A percentile compares a stretch with the other conserved stretches of the same genome.
phyloP scores from a whole-genome alignment of 805 yeast species.

The Yarrowia hollandica region DNA sequence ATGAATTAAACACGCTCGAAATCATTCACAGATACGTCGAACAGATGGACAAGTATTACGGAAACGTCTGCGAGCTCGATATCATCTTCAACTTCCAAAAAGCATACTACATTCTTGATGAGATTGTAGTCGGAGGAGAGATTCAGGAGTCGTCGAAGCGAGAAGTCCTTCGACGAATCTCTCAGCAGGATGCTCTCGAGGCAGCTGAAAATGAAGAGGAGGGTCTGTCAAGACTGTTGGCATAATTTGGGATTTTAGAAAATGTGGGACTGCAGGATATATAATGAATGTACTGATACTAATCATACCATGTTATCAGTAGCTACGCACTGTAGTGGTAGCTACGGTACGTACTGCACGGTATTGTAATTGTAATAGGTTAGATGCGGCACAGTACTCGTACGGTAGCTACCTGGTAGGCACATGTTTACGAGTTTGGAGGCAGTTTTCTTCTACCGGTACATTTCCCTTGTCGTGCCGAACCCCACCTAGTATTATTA shows the following conservation, averaged over 20 bases:
- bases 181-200: slow-evolving; percentile 86
- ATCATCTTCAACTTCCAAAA: slow-evolving; percentile 93
- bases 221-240: slow-evolving; percentile 36
- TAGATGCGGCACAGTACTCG: no score
- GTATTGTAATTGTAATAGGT: no score
- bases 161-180: slow-evolving; percentile 73
- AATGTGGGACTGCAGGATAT: background rate
- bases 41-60: slow-evolving; percentile 93
- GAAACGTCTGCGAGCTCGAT: slow-evolving; percentile 94
- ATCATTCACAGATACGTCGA: slow-evolving; percentile 91
- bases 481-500: no score
- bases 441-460: no score
- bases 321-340: no score
- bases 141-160: slow-evolving; percentile 78
- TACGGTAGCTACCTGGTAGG: no score
- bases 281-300: slow-evolving; percentile 8
- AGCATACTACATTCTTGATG: slow-evolving; percentile 91
- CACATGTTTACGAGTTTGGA: no score
- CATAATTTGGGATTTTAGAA: slow-evolving; percentile 15
- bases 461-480: no score
- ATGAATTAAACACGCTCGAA: slow-evolving; percentile 83
- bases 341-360: background rate
- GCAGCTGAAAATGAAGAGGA: slow-evolving; percentile 63
- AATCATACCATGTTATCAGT: no score
- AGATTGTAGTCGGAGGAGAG: slow-evolving; percentile 83